Base-by-base conservation (phyloP, 169 alveolate genomes). In the Eimeria sp. region DNA sequence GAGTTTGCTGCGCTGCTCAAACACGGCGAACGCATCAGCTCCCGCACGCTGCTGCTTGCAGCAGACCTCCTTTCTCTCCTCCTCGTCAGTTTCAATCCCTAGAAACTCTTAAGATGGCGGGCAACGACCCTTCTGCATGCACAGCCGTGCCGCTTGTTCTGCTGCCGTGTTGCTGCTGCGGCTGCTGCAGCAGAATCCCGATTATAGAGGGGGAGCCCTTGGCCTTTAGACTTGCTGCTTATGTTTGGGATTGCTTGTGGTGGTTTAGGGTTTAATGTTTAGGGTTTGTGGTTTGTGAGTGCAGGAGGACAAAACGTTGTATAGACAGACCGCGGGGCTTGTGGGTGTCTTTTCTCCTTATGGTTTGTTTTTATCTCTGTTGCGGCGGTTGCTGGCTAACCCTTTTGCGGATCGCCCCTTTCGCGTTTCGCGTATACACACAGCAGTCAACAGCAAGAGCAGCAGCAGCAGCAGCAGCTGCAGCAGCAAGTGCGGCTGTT, bases 61-160 rank as follows among this genome's bases (percentile, higher is more conserved):
- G 95, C 95, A 9, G 95, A 89, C 45, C 95, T 89, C 11, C 89
- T 89, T 34, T 89, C 95, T 40, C 88, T 89, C 45, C 95, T 89
- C 25, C 95, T 89, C 27, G 90, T 82, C 63, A 82, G 90, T 22
- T 72, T 22, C 61, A 11, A 1, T 43, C 10, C 51, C 61, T 14
- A 20, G n/a, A 76, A 76, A 43, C 49, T 30, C 43, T 70, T 27
- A 27, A n/a, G 20, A 70, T 20, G 27, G 43, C 49, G 13, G 25
- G 49, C 10, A 4, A 13, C 13, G 49, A 3, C 13, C 49, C 70
- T 14, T 11, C 70, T 14, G 70, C 70, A 18, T 54, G 70, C 70
- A 16, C 18, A 2, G 63, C 63, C 40, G 40, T 54, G 63, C 63
- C 18, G 63, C 63, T 3, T 0, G 11, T 54, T 10, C 63, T 54